These are phyloP conservation scores for Mycena albidolilacea DNA, from an alignment of 768 basidiomycete genomes.

Conservation along the genomic window DNA sequence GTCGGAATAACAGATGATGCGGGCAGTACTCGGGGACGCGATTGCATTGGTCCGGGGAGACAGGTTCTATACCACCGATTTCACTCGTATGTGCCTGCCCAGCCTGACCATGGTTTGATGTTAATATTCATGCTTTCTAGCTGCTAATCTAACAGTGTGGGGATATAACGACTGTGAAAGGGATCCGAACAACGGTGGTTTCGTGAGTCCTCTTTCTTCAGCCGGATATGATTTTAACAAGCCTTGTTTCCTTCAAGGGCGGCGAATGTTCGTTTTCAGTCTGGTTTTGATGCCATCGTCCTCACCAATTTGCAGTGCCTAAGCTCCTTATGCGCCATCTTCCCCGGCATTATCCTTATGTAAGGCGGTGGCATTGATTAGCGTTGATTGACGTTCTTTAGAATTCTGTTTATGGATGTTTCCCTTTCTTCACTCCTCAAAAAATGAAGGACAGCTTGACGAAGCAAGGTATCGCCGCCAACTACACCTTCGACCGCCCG, in stretches of 20 bases:
- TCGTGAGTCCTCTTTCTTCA: constrained; percentile 21
- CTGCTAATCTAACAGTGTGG: constrained; percentile 64
- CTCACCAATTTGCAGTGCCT: constrained; percentile 48
- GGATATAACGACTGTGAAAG: constrained; percentile 65
- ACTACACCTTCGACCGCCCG: constrained; percentile 62
- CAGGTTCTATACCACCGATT: constrained; percentile 66
- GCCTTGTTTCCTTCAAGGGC: constrained; percentile 38
- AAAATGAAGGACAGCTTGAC: constrained; percentile 57
- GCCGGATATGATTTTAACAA: not conserved
- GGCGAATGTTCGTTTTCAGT: constrained; percentile 48
- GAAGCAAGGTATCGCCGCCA: constrained; percentile 52
- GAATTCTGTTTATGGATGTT: constrained; percentile 71
- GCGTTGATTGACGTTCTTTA: constrained; percentile 53
- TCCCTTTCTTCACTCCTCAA: constrained; percentile 76
- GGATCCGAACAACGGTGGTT: constrained; percentile 57
- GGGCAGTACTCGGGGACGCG: constrained; percentile 68
- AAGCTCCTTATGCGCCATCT: constrained; percentile 63
- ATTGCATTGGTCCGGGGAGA: constrained; percentile 69
- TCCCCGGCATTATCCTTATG: constrained; percentile 57
- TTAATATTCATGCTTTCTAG: constrained; percentile 39
- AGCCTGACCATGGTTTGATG: not conserved
- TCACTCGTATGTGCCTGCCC: constrained; percentile 55
- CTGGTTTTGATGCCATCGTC: too few relatives aligned
- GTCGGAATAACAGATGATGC: constrained; percentile 51
- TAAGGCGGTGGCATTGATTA: constrained; percentile 43